phyloP scores from a whole-genome alignment of 768 basidiomycete genomes.

The Pulveroboletus sp. region DNA sequence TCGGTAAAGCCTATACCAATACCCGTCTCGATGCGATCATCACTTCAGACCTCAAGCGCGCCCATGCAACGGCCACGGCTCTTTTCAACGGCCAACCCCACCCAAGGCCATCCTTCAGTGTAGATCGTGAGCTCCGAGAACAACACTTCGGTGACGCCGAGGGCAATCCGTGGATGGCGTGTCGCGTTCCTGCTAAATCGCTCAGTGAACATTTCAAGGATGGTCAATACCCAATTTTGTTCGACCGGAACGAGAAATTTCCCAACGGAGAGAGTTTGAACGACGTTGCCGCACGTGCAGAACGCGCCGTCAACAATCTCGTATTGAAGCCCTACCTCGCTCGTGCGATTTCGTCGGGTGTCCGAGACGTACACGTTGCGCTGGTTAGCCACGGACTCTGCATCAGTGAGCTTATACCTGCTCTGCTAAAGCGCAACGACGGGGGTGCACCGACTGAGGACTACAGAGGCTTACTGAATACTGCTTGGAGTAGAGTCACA shows the following conservation, averaged over 20 bases:
- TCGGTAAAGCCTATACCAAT: slow-evolving; percentile 48
- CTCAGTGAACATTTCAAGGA: slow-evolving; percentile 46
- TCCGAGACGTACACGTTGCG: slow-evolving; percentile 47
- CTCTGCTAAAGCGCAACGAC: slow-evolving; percentile 42
- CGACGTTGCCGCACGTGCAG: slow-evolving; percentile 56
- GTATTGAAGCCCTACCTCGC: slow-evolving; percentile 51
- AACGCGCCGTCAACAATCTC: slow-evolving; percentile 44
- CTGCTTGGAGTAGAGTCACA: slow-evolving; percentile 60
- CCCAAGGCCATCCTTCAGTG: slow-evolving; percentile 43
- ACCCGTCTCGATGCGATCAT: slow-evolving; percentile 52
- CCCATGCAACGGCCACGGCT: slow-evolving; percentile 55
- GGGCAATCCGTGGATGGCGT: slow-evolving; percentile 45
- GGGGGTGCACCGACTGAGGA: slow-evolving; percentile 26
- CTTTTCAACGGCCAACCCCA: slow-evolving; percentile 45
- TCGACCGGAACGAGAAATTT: slow-evolving; percentile 46
- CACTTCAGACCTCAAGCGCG: slow-evolving; percentile 64
- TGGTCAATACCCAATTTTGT: slow-evolving; percentile 49
- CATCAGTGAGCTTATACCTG: slow-evolving; percentile 54
- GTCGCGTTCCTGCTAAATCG: slow-evolving; percentile 24
- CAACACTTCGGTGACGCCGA: slow-evolving; percentile 70
- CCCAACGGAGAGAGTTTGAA: slow-evolving; percentile 69
- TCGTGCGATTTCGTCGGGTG: slow-evolving; percentile 36
- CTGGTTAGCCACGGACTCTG: slow-evolving; percentile 75
- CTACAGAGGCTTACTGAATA: slow-evolving; percentile 57
- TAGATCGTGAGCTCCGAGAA: slow-evolving; percentile 55